These are phyloP conservation scores for Tylopilus rubrobrunneus DNA, from an alignment of 768 basidiomycete genomes.

Conservation along the genomic window DNA sequence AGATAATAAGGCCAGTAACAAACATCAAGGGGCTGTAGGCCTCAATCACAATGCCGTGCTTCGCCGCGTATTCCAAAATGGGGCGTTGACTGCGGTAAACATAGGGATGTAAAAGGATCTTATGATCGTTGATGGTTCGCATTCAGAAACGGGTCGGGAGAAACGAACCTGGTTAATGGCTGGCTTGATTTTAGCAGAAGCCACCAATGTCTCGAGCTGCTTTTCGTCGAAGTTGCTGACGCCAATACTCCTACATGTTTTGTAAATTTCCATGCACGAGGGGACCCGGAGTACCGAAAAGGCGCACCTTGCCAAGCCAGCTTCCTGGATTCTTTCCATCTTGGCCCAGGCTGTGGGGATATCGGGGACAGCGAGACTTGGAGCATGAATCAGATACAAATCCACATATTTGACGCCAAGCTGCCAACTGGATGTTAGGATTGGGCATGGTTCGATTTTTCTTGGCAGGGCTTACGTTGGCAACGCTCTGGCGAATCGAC, in stretches of 20 bases:
- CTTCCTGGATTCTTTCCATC: conserved; percentile 54
- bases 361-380: conserved; percentile 51
- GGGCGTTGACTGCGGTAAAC: conserved; percentile 51
- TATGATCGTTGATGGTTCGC: not conserved
- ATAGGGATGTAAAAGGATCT: conserved; percentile 74
- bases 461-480: conserved; percentile 39
- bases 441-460: not conserved
- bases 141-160: not conserved
- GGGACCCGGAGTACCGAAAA: not conserved
- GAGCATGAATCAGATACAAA: conserved; percentile 66
- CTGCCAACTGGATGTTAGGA: conserved; percentile 28
- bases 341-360: conserved; percentile 60
- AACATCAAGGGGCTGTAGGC: conserved; percentile 69
- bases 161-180: conserved; percentile 60
- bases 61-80: conserved; percentile 52
- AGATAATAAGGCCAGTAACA: conserved; percentile 13
- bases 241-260: conserved; percentile 54
- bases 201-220: conserved; percentile 52
- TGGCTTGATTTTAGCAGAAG: conserved; percentile 59
- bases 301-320: conserved; percentile 53
- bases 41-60: conserved; percentile 63
- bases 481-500: conserved; percentile 53
- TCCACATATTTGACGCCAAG: conserved; percentile 65
- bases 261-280: not conserved
- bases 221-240: conserved; percentile 63